These are phyloP conservation scores for Keithomyces neogunnii DNA, from an alignment of 2,329 filamentous ascomycete species.

Conservation along the genomic window DNA sequence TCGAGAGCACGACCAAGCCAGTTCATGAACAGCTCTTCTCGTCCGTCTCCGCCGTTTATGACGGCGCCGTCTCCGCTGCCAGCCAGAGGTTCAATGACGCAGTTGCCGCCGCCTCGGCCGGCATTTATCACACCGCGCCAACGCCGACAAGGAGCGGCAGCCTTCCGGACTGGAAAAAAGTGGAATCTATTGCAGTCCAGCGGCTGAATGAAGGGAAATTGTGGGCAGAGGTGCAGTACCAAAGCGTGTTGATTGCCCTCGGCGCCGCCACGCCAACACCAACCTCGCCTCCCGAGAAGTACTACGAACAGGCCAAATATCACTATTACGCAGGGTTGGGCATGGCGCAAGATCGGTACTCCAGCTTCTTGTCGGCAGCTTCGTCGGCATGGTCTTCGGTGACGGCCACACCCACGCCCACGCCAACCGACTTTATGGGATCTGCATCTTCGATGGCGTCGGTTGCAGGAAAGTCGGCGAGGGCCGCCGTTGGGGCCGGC, in stretches of 20 bases:
- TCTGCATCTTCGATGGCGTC: conserved; percentile 42
- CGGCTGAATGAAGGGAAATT: conserved; percentile 62
- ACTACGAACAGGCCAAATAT: conserved; percentile 51
- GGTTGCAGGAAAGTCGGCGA: conserved; percentile 36
- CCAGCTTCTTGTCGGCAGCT: conserved; percentile 63
- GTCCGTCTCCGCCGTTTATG: conserved; percentile 61
- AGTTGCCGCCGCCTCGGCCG: conserved; percentile 42
- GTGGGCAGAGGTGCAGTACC: conserved; percentile 63
- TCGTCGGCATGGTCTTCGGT: conserved; percentile 57
- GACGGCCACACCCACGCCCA: conserved; percentile 50
- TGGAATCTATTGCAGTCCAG: conserved; percentile 59
- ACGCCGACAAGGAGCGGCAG: conserved; percentile 32
- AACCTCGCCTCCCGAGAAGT: conserved; percentile 45
- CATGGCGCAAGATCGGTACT: conserved; percentile 69
- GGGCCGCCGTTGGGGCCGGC: conserved; percentile 36
- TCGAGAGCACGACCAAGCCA: conserved; percentile 61
- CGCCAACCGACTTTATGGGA: conserved; percentile 41
- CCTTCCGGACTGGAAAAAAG: conserved; percentile 37
- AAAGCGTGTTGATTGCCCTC: conserved; percentile 57
- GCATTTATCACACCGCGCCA: conserved; percentile 40
- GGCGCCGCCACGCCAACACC: conserved; percentile 46
- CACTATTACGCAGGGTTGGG: conserved; percentile 74
- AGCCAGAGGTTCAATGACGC: conserved; percentile 49
- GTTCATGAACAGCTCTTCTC: conserved; percentile 61
- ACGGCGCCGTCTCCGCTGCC: conserved; percentile 54